Evolutionary conservation across 805 yeast species (phyloP), one percentile per base, ranked within the genome.

Genomic region (Candida odintsovae): DNA sequence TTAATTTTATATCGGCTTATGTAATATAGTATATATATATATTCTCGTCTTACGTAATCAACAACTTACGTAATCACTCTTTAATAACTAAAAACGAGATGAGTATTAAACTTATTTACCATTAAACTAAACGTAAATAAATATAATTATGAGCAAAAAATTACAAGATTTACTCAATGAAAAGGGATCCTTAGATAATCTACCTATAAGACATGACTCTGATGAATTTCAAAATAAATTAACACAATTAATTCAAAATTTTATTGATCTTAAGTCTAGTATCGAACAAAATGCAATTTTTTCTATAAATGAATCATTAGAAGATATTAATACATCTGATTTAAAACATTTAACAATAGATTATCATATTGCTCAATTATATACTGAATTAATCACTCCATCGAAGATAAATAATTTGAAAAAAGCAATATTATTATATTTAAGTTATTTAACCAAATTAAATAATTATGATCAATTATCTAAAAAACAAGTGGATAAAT

Each of bases 241-340:
- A n/a, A 50, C 55, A 1, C 49, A 51, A 1, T 54, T 70, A 5
- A 68, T 80, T 20, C 64, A 68, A 22, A 66, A 69, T 42, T 69
- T 81, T 54, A 54, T 69, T n/a, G 55, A 67, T n/a, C 61, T 84
- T 29, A 70, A 75, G 50, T 50, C 54, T 1, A 60, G 69, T 12
- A 69, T 83, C 1, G 66, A 70, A 12, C 65, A 67, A n/a, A 63
- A 81, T 16, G 71, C 80, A 3, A 61, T 89, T 21, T 89, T 86
- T 66, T 84, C 92, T 55, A 65, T 67, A 12, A 88, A 88, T 61
- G 97, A 90, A 60, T 58, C 72, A 0, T 48, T 86, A 2, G 86
- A 80, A 0, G 97, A 90, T 55, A 57, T 90, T 11, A 70, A 76
- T 36, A 83, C 95, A 0, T 61, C 67, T 6, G 80, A 86, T 39